Evolutionary conservation across 805 yeast genomes (phyloP).

Genomic region (Metschnikowia gelsemii): DNA sequence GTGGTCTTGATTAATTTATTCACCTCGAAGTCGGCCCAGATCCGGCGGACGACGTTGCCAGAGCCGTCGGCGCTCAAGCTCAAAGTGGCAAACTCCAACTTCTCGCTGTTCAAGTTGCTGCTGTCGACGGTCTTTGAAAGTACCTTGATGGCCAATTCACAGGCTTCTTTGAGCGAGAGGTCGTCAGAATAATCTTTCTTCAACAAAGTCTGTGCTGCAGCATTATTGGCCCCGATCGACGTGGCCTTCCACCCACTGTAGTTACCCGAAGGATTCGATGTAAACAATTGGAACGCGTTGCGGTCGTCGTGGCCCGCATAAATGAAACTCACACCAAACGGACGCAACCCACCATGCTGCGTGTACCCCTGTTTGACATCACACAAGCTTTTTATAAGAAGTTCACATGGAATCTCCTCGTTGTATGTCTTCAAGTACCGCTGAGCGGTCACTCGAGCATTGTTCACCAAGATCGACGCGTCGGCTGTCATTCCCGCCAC

Average conservation of each 20-base stretch:
- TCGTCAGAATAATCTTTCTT: slow-evolving; percentile 94
- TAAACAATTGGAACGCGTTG: slow-evolving; percentile 86
- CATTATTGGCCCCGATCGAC: slow-evolving; percentile 91
- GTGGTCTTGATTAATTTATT: slow-evolving; percentile 67
- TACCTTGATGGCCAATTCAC: slow-evolving; percentile 85
- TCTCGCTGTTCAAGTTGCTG: slow-evolving; percentile 80
- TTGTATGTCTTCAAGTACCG: slow-evolving; percentile 79
- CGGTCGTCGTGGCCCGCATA: slow-evolving; percentile 94
- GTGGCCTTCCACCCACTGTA: slow-evolving; percentile 99
- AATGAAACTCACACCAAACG: slow-evolving; percentile 94
- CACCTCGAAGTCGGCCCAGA: slow-evolving; percentile 80
- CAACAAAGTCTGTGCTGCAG: slow-evolving; percentile 92
- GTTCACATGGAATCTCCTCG: slow-evolving; percentile 92
- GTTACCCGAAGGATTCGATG: slow-evolving; percentile 96
- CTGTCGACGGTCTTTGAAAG: slow-evolving; percentile 92
- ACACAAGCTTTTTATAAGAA: slow-evolving; percentile 82
- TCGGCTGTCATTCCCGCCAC: slow-evolving; percentile 99
- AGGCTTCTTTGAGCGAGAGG: slow-evolving; percentile 68
- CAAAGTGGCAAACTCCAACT: slow-evolving; percentile 87
- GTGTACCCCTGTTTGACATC: slow-evolving; percentile 97
- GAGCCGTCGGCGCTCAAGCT: slow-evolving; percentile 45
- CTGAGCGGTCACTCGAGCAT: slow-evolving; percentile 85
- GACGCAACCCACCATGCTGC: slow-evolving; percentile 97
- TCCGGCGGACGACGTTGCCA: slow-evolving; percentile 54
- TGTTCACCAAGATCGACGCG: slow-evolving; percentile 85